phyloP scores from a whole-genome alignment of 345 rosid genomes.

The Dipteronia sinensis region DNA sequence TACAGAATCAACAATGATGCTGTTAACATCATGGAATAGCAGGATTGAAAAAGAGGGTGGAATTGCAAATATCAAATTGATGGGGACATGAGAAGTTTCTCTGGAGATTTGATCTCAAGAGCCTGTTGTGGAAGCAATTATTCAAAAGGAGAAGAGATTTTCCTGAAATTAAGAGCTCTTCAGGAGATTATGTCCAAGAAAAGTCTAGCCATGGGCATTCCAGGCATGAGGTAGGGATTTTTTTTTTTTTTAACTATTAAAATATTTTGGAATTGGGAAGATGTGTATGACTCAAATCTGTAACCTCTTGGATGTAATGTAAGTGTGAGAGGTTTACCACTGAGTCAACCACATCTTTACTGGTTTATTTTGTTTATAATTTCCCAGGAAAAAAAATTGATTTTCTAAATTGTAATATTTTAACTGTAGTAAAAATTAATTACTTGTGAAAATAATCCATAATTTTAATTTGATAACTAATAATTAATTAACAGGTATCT shows the following conservation, averaged over 20 bases:
- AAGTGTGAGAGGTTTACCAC: too few relatives aligned
- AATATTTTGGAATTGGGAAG: too few relatives aligned
- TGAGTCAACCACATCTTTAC: too few relatives aligned
- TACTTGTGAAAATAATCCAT: too few relatives aligned
- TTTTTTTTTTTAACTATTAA: too few relatives aligned
- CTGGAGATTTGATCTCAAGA: constrained; percentile 54
- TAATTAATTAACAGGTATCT: constrained; percentile 19
- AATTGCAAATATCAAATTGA: constrained; percentile 39
- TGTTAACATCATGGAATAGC: constrained; percentile 41
- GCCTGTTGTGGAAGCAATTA: constrained; percentile 53
- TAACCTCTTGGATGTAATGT: too few relatives aligned
- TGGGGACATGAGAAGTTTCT: constrained; percentile 41
- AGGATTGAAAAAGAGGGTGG: constrained; percentile 32
- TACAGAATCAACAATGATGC: constrained; percentile 27
- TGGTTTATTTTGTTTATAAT: too few relatives aligned
- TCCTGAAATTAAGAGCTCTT: constrained; percentile 39
- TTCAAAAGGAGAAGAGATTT: constrained; percentile 40
- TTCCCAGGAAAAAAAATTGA: too few relatives aligned
- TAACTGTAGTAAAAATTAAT: too few relatives aligned
- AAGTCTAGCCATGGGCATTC: constrained; percentile 31
- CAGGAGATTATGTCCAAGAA: constrained; percentile 42
- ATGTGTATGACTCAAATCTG: too few relatives aligned
- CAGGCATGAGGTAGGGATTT: constrained; percentile 39
- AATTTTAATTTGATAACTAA: too few relatives aligned
- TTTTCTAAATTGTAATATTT: too few relatives aligned